Conservation (phyloP, 140 eudicot genomes). For the Flaveria floridana region DNA sequence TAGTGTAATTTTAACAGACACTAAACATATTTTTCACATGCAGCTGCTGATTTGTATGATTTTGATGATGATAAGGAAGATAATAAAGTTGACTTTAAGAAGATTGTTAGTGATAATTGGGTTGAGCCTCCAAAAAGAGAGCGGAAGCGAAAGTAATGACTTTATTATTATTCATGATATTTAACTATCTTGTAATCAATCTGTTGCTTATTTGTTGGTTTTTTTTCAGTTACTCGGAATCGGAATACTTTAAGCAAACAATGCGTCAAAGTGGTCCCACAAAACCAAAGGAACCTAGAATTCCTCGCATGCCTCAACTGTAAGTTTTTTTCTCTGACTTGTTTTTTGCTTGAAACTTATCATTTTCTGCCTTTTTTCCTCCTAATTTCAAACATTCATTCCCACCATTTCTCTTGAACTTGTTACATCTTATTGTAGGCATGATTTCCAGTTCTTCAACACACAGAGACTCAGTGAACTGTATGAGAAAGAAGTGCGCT, state of each 20-base stretch:
- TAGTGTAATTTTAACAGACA: conserved; percentile 7
- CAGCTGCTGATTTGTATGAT: conserved; percentile 97
- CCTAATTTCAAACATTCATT: background rate
- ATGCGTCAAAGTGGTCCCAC: conserved; percentile 99
- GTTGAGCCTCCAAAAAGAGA: conserved; percentile 94
- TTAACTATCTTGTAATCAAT: background rate
- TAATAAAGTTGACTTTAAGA: conserved; percentile 87
- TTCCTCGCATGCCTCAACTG: conserved; percentile 99
- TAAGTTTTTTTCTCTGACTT: conserved; percentile 32
- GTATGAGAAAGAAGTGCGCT: conserved; percentile 98
- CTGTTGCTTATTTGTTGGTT: background rate
- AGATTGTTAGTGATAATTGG: conserved; percentile 94
- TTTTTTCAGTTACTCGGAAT: conserved; percentile 76
- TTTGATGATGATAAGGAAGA: conserved; percentile 97
- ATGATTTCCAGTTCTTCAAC: conserved; percentile 97
- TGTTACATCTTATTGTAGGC: conserved; percentile 49
- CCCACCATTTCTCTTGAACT: background rate
- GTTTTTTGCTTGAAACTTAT: background rate
- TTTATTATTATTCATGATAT: background rate
- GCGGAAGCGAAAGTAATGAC: conserved; percentile 88
- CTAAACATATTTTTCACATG: conserved; percentile 20
- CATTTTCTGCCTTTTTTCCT: background rate
- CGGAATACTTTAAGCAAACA: conserved; percentile 98
- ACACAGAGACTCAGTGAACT: conserved; percentile 94
- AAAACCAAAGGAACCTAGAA: conserved; percentile 88